phyloP scores from a whole-genome alignment of 2,329 filamentous ascomycete species.

The Septoria petroselini region DNA sequence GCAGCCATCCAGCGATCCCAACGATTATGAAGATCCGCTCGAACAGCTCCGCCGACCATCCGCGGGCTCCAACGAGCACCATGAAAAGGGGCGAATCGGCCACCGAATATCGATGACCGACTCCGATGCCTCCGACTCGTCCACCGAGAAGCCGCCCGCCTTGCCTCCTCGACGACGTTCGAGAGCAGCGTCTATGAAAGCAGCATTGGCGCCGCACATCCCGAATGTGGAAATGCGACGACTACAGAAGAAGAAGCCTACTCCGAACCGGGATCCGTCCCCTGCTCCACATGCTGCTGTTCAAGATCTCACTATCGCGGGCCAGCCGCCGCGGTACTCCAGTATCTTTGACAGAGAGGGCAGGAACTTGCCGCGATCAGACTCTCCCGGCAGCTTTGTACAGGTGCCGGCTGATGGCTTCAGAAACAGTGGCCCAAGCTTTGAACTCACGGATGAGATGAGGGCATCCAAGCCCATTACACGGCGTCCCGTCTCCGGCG shows the following conservation, averaged over 20 bases:
- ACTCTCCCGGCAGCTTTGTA: slow-evolving; percentile 42
- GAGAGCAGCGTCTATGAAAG: slow-evolving; percentile 23
- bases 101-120: slow-evolving; percentile 47
- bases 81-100: slow-evolving; percentile 31
- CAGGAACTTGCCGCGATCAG: slow-evolving; percentile 33
- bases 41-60: slow-evolving; percentile 30
- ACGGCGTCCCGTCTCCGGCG: slow-evolving; percentile 4
- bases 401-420: slow-evolving; percentile 44
- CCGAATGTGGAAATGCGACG: slow-evolving; percentile 20
- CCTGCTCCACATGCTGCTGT: slow-evolving; percentile 7
- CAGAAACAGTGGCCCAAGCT: slow-evolving; percentile 27
- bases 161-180: slow-evolving; percentile 39
- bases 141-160: slow-evolving; percentile 33
- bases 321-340: slow-evolving; percentile 46
- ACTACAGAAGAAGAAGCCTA: slow-evolving; percentile 41
- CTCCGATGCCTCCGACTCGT: slow-evolving; percentile 34
- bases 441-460: slow-evolving; percentile 9
- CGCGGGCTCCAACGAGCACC: slow-evolving; percentile 25
- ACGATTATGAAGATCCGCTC: slow-evolving; percentile 51
- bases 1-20: slow-evolving; percentile 39
- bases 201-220: slow-evolving; percentile 23
- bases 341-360: slow-evolving; percentile 41
- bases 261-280: slow-evolving; percentile 40
- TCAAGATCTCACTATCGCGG: slow-evolving; percentile 36
- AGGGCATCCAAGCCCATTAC: slow-evolving; percentile 4